Evolutionary conservation across 2,329 filamentous ascomycete genomes (phyloP).

Genomic region (Fusarium bactridioides): DNA sequence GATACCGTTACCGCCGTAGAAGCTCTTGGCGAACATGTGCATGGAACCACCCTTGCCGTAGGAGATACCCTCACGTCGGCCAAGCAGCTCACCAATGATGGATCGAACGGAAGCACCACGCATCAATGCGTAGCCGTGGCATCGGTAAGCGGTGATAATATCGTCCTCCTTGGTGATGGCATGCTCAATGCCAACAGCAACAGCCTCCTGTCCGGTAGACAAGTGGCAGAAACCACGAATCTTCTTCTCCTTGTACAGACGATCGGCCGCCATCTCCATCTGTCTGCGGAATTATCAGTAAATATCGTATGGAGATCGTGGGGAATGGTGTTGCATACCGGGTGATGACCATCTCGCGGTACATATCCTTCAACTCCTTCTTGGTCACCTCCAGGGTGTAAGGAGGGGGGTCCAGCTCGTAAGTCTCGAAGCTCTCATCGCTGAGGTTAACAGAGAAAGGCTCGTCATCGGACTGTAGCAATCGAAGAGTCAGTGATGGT

Average conservation of each 20-base stretch:
- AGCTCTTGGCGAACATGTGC: conserved; percentile 99
- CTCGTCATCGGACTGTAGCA: conserved; percentile 84
- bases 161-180: conserved; percentile 92
- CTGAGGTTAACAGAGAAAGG: conserved; percentile 91
- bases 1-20: conserved; percentile 99
- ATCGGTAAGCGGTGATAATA: conserved; percentile 97
- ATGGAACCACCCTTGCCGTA: conserved; percentile 99
- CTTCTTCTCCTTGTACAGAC: conserved; percentile 99
- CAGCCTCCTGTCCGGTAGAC: conserved; percentile 96
- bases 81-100: conserved; percentile 95
- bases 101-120: conserved; percentile 88
- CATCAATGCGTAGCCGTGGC: conserved; percentile 98
- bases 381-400: conserved; percentile 96
- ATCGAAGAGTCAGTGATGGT: conserved; percentile 25
- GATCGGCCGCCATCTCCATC: conserved; percentile 99
- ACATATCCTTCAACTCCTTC: conserved; percentile 98
- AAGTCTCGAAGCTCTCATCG: conserved; percentile 99
- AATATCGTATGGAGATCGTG: not conserved
- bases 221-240: conserved; percentile 99
- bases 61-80: conserved; percentile 93
- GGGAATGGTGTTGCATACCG: conserved; percentile 67
- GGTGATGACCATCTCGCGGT: conserved; percentile 94
- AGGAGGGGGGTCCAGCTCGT: conserved; percentile 94
- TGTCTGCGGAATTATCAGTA: conserved; percentile 68
- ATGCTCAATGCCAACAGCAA: conserved; percentile 96